phyloP scores from a whole-genome alignment of 108 stramenopile species.

The Nitzschia sp. region DNA sequence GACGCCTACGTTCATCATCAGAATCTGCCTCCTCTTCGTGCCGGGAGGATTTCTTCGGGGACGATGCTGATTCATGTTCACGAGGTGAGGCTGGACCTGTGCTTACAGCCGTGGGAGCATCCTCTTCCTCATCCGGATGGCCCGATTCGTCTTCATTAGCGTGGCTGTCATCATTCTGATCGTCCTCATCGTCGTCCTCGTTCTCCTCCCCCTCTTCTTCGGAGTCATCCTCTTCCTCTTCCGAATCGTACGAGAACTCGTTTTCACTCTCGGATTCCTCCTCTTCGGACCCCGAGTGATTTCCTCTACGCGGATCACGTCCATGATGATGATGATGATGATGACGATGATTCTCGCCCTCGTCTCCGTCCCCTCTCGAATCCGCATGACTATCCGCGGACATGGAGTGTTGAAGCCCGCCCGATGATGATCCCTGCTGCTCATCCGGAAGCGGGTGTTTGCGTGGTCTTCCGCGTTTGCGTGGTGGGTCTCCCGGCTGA shows the following conservation, averaged over 20 bases:
- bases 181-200: constrained; percentile 26
- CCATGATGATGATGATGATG: not conserved
- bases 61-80: too few species aligned
- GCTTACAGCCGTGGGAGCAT: too few species aligned
- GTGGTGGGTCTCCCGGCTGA: constrained; percentile 23
- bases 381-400: too few species aligned
- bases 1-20: constrained; percentile 3
- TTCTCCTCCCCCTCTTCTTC: constrained; percentile 32
- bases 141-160: constrained; percentile 2
- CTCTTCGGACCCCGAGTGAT: constrained; percentile 17
- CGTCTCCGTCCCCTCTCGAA: not conserved
- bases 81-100: too few species aligned
- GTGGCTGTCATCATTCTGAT: constrained; percentile 15
- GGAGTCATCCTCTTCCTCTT: constrained; percentile 39
- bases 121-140: constrained; percentile 16
- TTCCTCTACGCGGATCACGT: not conserved
- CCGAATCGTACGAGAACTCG: constrained; percentile 35
- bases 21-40: not conserved
- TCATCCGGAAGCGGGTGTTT: constrained; percentile 24
- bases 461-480: constrained; percentile 48
- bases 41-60: not conserved
- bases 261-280: constrained; percentile 49
- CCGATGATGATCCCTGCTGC: not conserved
- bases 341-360: not conserved
- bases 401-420: too few species aligned